Percentiles rank a stretch among this genome's conserved stretches.
Conservation (phyloP, 768 basidiomycete genomes). For the Pulveroboletus sp. region DNA sequence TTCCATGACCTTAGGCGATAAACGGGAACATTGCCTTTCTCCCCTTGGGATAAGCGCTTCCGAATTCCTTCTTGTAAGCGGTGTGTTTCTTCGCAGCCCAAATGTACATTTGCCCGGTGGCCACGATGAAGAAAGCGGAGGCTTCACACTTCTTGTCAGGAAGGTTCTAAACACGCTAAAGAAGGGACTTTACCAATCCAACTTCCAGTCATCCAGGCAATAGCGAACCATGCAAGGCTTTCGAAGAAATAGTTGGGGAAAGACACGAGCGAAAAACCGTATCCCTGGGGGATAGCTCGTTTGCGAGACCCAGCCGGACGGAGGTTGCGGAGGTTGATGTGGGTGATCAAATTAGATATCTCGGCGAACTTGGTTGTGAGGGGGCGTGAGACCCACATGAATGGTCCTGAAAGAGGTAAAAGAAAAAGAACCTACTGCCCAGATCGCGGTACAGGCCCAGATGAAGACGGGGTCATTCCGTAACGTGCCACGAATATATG, state of each 20-base stretch:
- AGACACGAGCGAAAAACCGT: constrained; percentile 83
- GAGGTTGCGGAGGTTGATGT: constrained; percentile 76
- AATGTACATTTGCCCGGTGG: constrained; percentile 61
- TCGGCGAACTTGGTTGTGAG: constrained; percentile 60
- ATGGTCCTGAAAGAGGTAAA: not conserved
- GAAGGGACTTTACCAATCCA: constrained; percentile 51
- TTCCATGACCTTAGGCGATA: constrained; percentile 13
- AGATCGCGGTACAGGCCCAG: constrained; percentile 58
- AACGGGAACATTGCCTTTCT: constrained; percentile 82
- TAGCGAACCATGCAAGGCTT: constrained; percentile 63
- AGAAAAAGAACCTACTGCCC: constrained; percentile 55
- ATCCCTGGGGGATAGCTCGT: constrained; percentile 87
- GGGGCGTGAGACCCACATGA: not conserved
- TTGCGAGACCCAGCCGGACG: constrained; percentile 75
- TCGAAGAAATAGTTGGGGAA: constrained; percentile 97
- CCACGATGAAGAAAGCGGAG: constrained; percentile 59
- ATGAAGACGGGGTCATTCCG: constrained; percentile 67
- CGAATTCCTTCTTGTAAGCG: constrained; percentile 91
- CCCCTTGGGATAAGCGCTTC: constrained; percentile 68
- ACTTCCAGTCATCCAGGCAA: constrained; percentile 75
- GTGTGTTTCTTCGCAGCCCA: constrained; percentile 94
- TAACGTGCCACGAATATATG: constrained; percentile 56
- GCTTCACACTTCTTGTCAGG: constrained; percentile 35
- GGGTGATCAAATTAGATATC: constrained; percentile 78
- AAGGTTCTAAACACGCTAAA: not conserved